Evolutionary conservation across 139 green algal genomes (phyloP), one percentile per base, ranked within the genome.

Genomic region (Dunaliella sp.): DNA sequence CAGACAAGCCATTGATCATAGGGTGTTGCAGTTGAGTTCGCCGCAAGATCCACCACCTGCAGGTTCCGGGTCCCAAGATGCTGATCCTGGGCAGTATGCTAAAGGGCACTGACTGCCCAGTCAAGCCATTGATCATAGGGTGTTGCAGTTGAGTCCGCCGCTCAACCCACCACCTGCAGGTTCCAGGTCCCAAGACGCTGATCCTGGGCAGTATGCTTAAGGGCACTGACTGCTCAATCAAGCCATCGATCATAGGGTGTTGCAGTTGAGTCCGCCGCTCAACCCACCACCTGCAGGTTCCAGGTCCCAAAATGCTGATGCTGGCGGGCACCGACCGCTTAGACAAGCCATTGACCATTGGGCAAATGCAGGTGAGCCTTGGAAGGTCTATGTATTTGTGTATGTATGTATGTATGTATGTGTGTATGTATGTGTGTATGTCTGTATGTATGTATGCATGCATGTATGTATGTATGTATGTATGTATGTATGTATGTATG

Each of bases 201-300:
- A 72, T 98, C 38, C 90, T 99, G n/a, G 97, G n/a, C n/a, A n/a
- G n/a, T n/a, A n/a, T 98, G 57, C 90, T 99, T 30, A 97, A 94
- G 1, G 97, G 97, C 33, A 98, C 95, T 0, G 97, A 99, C 88
- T 88, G 96, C 35, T 89, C 99, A 79, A 96, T 99, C 93, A 92
- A 90, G 77, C 38, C 85, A 0, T 92, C 98, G 38, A 98, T 94
- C 31, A 96, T 98, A 21, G 96, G 94, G 0, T 95, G 92, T 98
- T 99, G 97, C 97, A 98, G 90, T 95, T 83, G 77, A 2, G 81
- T n/a, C n/a, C n/a, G n/a, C n/a, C n/a, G n/a, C n/a, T n/a, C n/a
- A n/a, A n/a, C n/a, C n/a, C n/a, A n/a, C n/a, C n/a, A n/a, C n/a
- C 31, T 36, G 37, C 84, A 91, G 88, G 48, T 91, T 75, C 36